Evolutionary conservation across 1,284 basidiomycete species (phyloP).

Genomic region (Ustilago vetiveriae): DNA sequence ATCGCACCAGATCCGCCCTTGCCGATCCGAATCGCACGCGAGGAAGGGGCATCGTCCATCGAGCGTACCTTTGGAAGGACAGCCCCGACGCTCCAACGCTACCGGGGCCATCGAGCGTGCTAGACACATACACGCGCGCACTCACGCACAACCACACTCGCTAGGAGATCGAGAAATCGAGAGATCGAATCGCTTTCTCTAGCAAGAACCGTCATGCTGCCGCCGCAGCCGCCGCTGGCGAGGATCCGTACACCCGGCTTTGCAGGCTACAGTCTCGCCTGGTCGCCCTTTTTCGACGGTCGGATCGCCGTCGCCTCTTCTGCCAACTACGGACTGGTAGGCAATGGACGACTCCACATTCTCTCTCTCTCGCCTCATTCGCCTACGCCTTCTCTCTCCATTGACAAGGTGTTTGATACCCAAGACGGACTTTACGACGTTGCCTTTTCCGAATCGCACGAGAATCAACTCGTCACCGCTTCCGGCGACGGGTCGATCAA

Average conservation of each 20-base stretch:
- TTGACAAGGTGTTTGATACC: slow-evolving; percentile 76
- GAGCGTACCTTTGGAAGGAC: too few species aligned
- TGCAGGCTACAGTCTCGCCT: slow-evolving; percentile 86
- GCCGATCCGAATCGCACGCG: too few species aligned
- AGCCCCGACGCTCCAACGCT: too few species aligned
- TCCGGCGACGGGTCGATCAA: slow-evolving; percentile 91
- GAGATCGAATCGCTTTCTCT: too few species aligned
- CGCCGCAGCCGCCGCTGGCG: slow-evolving; percentile 34
- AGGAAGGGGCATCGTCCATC: too few species aligned
- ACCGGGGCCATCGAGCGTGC: too few species aligned
- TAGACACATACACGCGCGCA: too few species aligned
- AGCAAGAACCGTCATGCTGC: too few species aligned
- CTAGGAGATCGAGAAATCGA: too few species aligned
- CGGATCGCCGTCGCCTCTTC: slow-evolving; percentile 86
- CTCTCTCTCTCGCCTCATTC: slow-evolving; percentile 17
- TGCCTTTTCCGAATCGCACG: slow-evolving; percentile 91
- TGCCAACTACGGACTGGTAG: slow-evolving; percentile 93
- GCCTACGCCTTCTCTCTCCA: slow-evolving; percentile 13
- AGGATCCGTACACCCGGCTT: slow-evolving; percentile 70
- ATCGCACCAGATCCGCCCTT: too few species aligned
- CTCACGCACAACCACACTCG: too few species aligned
- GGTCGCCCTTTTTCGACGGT: slow-evolving; percentile 88
- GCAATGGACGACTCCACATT: slow-evolving; percentile 75
- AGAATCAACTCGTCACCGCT: slow-evolving; percentile 88
- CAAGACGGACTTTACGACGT: slow-evolving; percentile 92